These are phyloP conservation scores for Rhodosporidiobolus sp. DNA, from an alignment of 768 basidiomycete species.

Conservation along the genomic window DNA sequence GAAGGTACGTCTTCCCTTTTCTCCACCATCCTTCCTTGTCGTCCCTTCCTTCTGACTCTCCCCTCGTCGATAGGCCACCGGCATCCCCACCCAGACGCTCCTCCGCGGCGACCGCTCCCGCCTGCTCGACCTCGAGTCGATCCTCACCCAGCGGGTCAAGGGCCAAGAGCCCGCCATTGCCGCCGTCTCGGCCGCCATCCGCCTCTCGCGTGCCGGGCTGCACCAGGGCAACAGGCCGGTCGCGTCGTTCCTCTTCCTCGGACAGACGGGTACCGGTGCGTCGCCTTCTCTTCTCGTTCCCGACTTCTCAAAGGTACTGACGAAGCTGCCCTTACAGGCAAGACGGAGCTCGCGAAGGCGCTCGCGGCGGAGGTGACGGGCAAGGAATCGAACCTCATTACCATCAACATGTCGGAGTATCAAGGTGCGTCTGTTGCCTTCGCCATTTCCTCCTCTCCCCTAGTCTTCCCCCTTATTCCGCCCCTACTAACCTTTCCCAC, in stretches of 20 bases:
- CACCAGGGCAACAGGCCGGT: conserved; percentile 84
- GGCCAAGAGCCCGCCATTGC: conserved; percentile 81
- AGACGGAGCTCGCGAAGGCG: conserved; percentile 79
- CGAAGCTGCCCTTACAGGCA: conserved; percentile 87
- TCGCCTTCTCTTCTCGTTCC: conserved; percentile 63
- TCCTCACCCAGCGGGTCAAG: conserved; percentile 67
- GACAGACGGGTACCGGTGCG: conserved; percentile 60
- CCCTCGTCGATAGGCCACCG: conserved; percentile 83
- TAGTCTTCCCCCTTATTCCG: not conserved
- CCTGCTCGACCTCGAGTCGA: conserved; percentile 77
- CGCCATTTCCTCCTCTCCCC: not conserved
- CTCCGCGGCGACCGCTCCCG: conserved; percentile 62
- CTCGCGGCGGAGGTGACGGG: conserved; percentile 83
- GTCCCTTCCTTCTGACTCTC: conserved; percentile 61
- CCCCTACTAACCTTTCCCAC: conserved; percentile 17
- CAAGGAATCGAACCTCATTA: conserved; percentile 51
- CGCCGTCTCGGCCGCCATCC: conserved; percentile 80
- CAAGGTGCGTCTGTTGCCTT: not conserved
- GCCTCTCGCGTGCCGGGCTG: conserved; percentile 86
- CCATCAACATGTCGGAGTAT: conserved; percentile 21
- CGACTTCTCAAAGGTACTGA: conserved; percentile 81
- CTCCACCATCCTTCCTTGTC: conserved; percentile 6
- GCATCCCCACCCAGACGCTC: conserved; percentile 53
- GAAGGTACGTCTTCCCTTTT: conserved; percentile 30
- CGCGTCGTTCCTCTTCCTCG: conserved; percentile 64